These are phyloP conservation scores for Trichoderma erinaceum DNA, from an alignment of 495 filamentous ascomycete species.

Conservation along the genomic window DNA sequence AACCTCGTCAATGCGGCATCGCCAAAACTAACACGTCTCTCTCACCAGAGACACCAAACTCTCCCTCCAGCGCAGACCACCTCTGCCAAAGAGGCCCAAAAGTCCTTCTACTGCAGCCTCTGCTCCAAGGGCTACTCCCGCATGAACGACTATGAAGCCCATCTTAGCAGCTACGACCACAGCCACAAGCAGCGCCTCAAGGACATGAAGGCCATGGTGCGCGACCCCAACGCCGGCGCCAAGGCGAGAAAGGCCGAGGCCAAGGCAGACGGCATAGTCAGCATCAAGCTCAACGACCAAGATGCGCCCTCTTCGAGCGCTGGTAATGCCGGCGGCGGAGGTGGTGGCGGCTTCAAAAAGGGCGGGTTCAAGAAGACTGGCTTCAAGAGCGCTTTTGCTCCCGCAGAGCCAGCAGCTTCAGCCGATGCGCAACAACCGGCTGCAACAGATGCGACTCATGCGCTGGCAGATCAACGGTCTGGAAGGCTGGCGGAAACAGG, in stretches of 20 bases:
- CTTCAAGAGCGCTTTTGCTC: conserved; percentile 49
- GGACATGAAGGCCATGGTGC: conserved; percentile 61
- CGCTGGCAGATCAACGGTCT: neutral
- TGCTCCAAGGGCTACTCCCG: conserved; percentile 65
- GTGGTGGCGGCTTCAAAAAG: conserved; percentile 48
- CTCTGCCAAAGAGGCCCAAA: conserved; percentile 79
- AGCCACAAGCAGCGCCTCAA: conserved; percentile 59
- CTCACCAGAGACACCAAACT: conserved; percentile 40
- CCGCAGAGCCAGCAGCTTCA: conserved; percentile 27
- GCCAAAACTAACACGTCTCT: neutral
- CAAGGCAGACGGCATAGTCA: conserved; percentile 58
- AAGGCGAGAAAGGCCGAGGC: conserved; percentile 66
- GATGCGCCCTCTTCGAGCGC: conserved; percentile 13
- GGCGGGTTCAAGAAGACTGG: conserved; percentile 48
- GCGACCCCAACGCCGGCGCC: conserved; percentile 48
- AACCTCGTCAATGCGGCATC: neutral
- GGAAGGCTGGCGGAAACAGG: conserved; percentile 17
- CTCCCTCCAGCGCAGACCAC: conserved; percentile 63
- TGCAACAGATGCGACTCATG: neutral
- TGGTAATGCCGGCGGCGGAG: conserved; percentile 16
- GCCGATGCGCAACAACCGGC: conserved; percentile 16
- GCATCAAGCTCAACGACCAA: conserved; percentile 45
- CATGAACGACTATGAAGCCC: conserved; percentile 65
- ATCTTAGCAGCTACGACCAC: conserved; percentile 66
- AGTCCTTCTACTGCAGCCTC: conserved; percentile 78